Evolutionary conservation across 352 stramenopile genomes (phyloP).

Genomic region (Pythium insidiosum): DNA sequence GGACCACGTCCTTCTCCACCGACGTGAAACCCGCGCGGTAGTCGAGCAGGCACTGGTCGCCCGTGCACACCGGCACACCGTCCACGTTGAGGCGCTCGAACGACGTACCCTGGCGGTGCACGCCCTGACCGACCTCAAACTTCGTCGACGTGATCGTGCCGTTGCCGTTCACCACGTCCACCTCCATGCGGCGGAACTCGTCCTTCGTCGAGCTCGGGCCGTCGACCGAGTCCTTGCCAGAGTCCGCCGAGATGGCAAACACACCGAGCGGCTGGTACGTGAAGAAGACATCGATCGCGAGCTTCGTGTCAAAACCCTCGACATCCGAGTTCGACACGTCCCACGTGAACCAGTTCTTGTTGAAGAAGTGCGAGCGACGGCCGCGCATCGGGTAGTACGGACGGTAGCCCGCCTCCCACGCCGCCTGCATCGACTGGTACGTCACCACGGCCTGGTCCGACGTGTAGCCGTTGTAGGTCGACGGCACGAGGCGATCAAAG

Average conservation of each 20-base stretch:
- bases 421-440: conserved; percentile 63
- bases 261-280: conserved; percentile 47
- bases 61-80: conserved; percentile 13
- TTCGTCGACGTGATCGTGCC: conserved; percentile 13
- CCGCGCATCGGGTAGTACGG: conserved; percentile 83
- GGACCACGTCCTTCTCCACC: conserved; percentile 13
- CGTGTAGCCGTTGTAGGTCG: conserved; percentile 42
- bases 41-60: conserved; percentile 33
- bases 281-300: conserved; percentile 31
- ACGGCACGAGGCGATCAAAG: conserved; percentile 35
- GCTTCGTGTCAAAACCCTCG: conserved; percentile 28
- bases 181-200: conserved; percentile 13
- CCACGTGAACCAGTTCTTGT: conserved; percentile 75
- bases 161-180: conserved; percentile 11
- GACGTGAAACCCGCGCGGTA: conserved; percentile 31
- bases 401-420: conserved; percentile 46
- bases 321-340: conserved; percentile 30
- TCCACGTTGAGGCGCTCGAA: conserved; percentile 9
- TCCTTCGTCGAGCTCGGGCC: conserved; percentile 13
- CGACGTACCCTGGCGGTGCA: conserved; percentile 13
- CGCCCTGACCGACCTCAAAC: conserved; percentile 12
- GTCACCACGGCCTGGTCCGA: conserved; percentile 26
- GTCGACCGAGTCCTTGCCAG: conserved; percentile 16
- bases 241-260: conserved; percentile 23
- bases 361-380: conserved; percentile 84